A percentile compares a stretch with the other conserved stretches of the same genome.
Conservation (phyloP, 2,329 filamentous ascomycete genomes). For the Helicocarpus griseus region DNA sequence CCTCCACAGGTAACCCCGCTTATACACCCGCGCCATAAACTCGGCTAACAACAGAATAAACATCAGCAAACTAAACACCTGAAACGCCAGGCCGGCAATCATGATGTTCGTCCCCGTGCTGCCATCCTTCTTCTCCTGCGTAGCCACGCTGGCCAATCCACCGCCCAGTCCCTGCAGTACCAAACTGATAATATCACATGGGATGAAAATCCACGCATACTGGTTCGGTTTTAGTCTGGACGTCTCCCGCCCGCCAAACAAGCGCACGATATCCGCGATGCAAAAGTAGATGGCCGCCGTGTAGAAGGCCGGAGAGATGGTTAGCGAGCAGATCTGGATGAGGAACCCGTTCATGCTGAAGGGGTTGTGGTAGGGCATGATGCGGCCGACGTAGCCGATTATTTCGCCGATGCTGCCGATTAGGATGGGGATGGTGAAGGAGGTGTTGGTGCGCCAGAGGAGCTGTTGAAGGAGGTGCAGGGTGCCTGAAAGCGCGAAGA, state of each 20-base stretch:
- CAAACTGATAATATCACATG: conserved; percentile 33
- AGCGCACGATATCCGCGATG: conserved; percentile 36
- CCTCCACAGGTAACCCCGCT: neutral
- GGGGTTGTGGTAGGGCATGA: conserved; percentile 49
- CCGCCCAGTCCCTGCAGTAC: conserved; percentile 35
- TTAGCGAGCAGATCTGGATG: conserved; percentile 56
- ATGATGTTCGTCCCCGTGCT: conserved; percentile 29
- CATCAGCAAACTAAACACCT: conserved; percentile 30
- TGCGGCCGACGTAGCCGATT: conserved; percentile 53
- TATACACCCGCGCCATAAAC: conserved; percentile 15
- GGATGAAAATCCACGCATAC: conserved; percentile 32
- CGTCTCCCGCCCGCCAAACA: conserved; percentile 29
- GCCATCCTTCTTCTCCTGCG: conserved; percentile 9
- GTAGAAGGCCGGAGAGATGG: conserved; percentile 47
- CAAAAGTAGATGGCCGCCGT: conserved; percentile 59
- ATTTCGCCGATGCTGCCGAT: conserved; percentile 49
- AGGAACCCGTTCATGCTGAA: conserved; percentile 53
- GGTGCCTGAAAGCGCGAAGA: conserved; percentile 35
- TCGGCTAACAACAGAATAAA: conserved; percentile 24
- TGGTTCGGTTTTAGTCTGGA: conserved; percentile 30
- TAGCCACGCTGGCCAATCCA: conserved; percentile 21
- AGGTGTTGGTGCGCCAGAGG: conserved; percentile 18
- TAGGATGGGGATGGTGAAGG: conserved; percentile 42
- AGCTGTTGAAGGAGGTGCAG: conserved; percentile 29
- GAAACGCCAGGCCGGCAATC: conserved; percentile 32